Conservation (phyloP, 2,329 filamentous ascomycete species). For the Cercospora sp. region DNA sequence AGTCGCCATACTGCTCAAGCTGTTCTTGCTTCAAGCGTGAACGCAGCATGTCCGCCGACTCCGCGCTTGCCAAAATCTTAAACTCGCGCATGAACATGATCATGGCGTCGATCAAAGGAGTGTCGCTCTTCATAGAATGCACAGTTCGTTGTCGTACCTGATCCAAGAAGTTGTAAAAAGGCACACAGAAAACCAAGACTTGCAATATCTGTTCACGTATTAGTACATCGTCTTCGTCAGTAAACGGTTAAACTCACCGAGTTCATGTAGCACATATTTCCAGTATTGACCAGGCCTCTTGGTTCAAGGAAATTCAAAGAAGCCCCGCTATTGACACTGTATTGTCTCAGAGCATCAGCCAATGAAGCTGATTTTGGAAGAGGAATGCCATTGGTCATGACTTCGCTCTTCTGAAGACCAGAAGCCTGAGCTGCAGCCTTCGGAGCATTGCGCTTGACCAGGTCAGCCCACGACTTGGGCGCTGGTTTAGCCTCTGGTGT, state of each 20-base stretch:
- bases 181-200: constrained; percentile 88
- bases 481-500: constrained; percentile 44
- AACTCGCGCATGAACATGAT: constrained; percentile 97
- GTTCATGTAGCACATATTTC: constrained; percentile 99
- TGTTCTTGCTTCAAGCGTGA: constrained; percentile 76
- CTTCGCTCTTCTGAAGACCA: constrained; percentile 30
- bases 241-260: constrained; percentile 66
- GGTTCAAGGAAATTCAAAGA: constrained; percentile 86
- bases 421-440: constrained; percentile 36
- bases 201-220: constrained; percentile 70
- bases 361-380: constrained; percentile 56
- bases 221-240: constrained; percentile 3
- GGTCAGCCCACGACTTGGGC: constrained; percentile 65
- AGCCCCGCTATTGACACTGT: constrained; percentile 63
- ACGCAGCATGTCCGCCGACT: constrained; percentile 70
- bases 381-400: constrained; percentile 36
- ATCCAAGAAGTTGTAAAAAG: constrained; percentile 92
- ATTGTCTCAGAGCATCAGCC: constrained; percentile 73
- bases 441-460: constrained; percentile 57
- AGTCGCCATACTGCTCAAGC: constrained; percentile 84
- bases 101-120: constrained; percentile 90
- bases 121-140: constrained; percentile 93
- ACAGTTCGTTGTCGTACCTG: constrained; percentile 79
- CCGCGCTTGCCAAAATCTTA: constrained; percentile 76
- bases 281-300: constrained; percentile 89